Evolutionary conservation across 2,329 filamentous ascomycete genomes (phyloP), one percentile per base, ranked within the genome.

Genomic region (Claviceps spartinae): DNA sequence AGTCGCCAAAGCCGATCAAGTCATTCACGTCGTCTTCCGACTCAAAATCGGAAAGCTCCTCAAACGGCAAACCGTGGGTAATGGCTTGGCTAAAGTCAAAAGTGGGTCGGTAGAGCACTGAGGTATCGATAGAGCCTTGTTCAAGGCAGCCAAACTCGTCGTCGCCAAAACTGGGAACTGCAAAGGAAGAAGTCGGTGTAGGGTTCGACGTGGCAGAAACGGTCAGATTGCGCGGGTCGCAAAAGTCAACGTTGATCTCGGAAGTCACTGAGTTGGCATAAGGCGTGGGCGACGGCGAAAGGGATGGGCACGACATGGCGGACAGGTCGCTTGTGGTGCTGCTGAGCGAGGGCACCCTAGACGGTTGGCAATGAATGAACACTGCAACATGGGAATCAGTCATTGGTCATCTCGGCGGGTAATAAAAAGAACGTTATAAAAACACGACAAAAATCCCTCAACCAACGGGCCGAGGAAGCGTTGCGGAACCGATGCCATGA

Each of bases 161-260:
- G 61, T 85, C 81, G 49, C 74, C 75, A n/a, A 86, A 69, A 18
- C 77, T 77, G 43, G 81, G 74, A 58, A 86, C 73, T 54, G 83
- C 76, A 59, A 88, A 83, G 59, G 88, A 84, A 46, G 76, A 69
- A 7, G 74, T 69, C 49, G 76, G 63, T 8, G 71, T 74, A 41
- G 74, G 66, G 60, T 72, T 76, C 55, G 72, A 67, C 64, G 68
- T 67, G 51, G 72, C 76, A 30, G 72, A 76, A 16, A 95, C 87
- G 20, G 86, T 95, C 57, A 96, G 73, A 64, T 95, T 88, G 63
- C 90, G 83, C 37, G 91, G 90, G 65, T 96, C 90, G 69, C 91
- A 95, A 67, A 93, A 94, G 69, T 88, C 84, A 59, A 88, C 77
- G 66, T 88, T 84, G 59, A 78, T 75, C 63, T 88, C 85, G 2